phyloP scores from a whole-genome alignment of 345 rosid species.

The Brassica cretica region DNA sequence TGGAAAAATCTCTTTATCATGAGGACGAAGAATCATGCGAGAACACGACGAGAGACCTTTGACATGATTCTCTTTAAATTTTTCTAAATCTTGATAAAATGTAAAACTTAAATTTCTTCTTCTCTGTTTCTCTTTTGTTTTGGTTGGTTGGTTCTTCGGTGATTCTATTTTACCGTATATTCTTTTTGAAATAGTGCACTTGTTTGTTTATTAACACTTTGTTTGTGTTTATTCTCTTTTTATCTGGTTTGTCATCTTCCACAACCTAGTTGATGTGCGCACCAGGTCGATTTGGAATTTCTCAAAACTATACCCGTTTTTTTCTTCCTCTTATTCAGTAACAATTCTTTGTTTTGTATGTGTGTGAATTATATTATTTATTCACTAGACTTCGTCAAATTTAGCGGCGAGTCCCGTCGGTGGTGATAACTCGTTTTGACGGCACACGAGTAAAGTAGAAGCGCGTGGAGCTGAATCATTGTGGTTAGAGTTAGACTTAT shows the following conservation, averaged over 20 bases:
- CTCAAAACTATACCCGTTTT: not conserved
- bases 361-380: not conserved
- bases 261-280: conserved; percentile 34
- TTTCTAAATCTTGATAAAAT: not conserved
- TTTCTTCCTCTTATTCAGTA: not conserved
- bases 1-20: conserved; percentile 10
- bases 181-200: not conserved
- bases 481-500: conserved; percentile 8
- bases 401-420: conserved; percentile 15
- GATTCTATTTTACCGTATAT: not conserved
- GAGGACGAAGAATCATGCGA: conserved; percentile 19
- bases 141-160: conserved; percentile 11
- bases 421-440: not conserved
- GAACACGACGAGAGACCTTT: conserved; percentile 28
- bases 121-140: not conserved
- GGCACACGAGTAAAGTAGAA: conserved; percentile 9
- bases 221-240: not conserved
- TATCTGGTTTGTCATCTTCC: conserved; percentile 8
- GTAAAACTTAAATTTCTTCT: not conserved
- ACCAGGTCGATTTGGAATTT: conserved; percentile 23
- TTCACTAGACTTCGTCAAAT: not conserved
- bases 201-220: not conserved
- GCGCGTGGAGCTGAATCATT: not conserved
- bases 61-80: not conserved
- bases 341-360: not conserved